Base-by-base conservation (phyloP, 768 basidiomycete species). In the Phlebiopsis gigantea region DNA sequence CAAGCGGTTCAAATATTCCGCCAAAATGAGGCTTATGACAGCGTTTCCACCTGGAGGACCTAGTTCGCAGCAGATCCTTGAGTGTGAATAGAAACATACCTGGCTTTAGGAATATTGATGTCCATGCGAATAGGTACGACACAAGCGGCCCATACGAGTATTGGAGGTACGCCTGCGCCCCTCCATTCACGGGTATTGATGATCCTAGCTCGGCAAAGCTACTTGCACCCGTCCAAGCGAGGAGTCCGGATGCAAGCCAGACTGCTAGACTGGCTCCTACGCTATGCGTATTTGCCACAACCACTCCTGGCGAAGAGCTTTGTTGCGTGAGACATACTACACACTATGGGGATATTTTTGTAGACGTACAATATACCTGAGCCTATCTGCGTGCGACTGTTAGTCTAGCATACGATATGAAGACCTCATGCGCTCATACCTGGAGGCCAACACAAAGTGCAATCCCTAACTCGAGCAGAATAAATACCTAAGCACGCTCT, bases 171-270 rank as follows among this genome's bases (percentile, higher is more conserved):
- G 93, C 85, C 60, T 88, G 85, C 41, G 80, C 76, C 19, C 80
- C 80, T 5, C 80, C 81, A 58, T 79, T 77, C 55, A 90, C 72
- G 15, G 93, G 93, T 67, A 96, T 91, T 39, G 89, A 88, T 43
- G 86, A 87, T 51, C 95, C 96, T 57, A 97, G 76, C 70, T 97
- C 93, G 8, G 93, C 93, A 68, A 87, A 97, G 67, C 90, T 93
- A 69, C 90, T 93, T 25, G 93, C 93, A 19, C 96, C 96, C 2
- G 96, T 97, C 96, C 95, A 98, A 5, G 83, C 91, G 9, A 98
- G 75, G 22, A 95, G 53, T 5, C 94, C 96, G 54, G 90, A 87
- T 2, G 79, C 74, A 5, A 90, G 61, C 95, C 96, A 98, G 4
- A 97, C 90, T 17, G 79, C 31, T 14, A 98, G 71, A 73, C 93